phyloP scores from a whole-genome alignment of 176 grass and related monocot genomes.

The Alopecurus myosuroides region DNA sequence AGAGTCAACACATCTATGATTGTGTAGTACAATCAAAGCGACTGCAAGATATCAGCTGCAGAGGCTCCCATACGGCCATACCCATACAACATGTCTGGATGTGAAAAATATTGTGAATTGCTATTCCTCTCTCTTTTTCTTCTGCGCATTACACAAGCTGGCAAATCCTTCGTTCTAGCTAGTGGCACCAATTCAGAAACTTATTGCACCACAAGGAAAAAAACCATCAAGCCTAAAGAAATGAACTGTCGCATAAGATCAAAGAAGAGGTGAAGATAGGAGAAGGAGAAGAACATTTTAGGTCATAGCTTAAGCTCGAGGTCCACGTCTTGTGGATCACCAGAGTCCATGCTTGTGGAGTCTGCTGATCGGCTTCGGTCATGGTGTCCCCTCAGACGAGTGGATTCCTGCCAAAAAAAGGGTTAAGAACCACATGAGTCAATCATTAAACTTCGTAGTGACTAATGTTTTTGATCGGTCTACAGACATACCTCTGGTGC shows the following conservation, averaged over 20 bases:
- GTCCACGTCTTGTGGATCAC: conserved; percentile 62
- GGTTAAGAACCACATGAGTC: not conserved
- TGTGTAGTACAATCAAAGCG: conserved; percentile 40
- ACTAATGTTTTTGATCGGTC: not conserved
- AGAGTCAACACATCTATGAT: conserved; percentile 35
- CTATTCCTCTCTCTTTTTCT: conserved; percentile 34
- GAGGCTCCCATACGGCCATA: conserved; percentile 13
- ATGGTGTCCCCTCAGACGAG: conserved; percentile 34
- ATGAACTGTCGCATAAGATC: conserved; percentile 23
- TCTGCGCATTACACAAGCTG: conserved; percentile 32
- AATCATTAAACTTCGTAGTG: conserved; percentile 16
- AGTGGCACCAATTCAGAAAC: conserved; percentile 49
- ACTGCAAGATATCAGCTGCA: conserved; percentile 28
- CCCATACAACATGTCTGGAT: conserved; percentile 17
- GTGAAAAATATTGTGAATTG: conserved; percentile 6
- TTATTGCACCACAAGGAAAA: conserved; percentile 50
- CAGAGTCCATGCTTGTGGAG: conserved; percentile 49
- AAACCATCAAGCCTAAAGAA: conserved; percentile 18
- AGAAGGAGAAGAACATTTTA: conserved; percentile 5
- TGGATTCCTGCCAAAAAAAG: conserved; percentile 29
- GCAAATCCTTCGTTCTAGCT: conserved; percentile 31
- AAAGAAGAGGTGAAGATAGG: not conserved
- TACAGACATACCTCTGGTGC: conserved; percentile 36
- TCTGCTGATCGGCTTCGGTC: conserved; percentile 52
- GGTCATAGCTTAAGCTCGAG: conserved; percentile 82